These are phyloP conservation scores for Calvatia gigantea DNA, from an alignment of 768 basidiomycete species.

Conservation along the genomic window DNA sequence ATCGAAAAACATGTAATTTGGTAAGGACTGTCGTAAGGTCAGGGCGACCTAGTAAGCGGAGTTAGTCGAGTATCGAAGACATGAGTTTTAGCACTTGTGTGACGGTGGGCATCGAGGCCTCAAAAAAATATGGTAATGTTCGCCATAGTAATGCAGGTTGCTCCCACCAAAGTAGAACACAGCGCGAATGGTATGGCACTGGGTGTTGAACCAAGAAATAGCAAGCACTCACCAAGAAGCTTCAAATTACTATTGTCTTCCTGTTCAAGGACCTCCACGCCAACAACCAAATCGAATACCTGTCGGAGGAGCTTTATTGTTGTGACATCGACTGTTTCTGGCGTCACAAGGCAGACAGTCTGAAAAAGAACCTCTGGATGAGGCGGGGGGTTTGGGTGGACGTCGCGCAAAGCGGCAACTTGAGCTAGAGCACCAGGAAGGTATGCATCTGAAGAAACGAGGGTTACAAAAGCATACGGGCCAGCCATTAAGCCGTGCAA, in stretches of 20 bases:
- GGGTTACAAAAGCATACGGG: slow-evolving; percentile 83
- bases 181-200: not conserved
- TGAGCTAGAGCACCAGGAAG: slow-evolving; percentile 89
- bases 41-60: slow-evolving; percentile 66
- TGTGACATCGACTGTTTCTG: slow-evolving; percentile 84
- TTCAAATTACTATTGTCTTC: slow-evolving; percentile 62
- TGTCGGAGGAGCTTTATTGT: slow-evolving; percentile 76
- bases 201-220: not conserved
- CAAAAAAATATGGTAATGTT: too few species aligned
- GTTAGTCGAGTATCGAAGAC: not conserved
- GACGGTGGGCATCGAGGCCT: too few species aligned
- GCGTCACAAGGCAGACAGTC: slow-evolving; percentile 90
- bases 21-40: slow-evolving; percentile 94
- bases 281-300: slow-evolving; percentile 82
- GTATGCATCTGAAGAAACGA: slow-evolving; percentile 89
- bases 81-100: too few species aligned
- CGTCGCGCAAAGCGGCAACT: slow-evolving; percentile 78
- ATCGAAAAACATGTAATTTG: slow-evolving; percentile 93
- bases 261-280: slow-evolving; percentile 85
- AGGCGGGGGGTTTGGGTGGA: slow-evolving; percentile 60
- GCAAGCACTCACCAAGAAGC: slow-evolving; percentile 70
- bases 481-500: slow-evolving; percentile 47
- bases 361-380: slow-evolving; percentile 66
- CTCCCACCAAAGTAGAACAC: not conserved
- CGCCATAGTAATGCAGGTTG: too few species aligned